Conservation (phyloP, 2,329 filamentous ascomycete species). For the Fusarium piperis region DNA sequence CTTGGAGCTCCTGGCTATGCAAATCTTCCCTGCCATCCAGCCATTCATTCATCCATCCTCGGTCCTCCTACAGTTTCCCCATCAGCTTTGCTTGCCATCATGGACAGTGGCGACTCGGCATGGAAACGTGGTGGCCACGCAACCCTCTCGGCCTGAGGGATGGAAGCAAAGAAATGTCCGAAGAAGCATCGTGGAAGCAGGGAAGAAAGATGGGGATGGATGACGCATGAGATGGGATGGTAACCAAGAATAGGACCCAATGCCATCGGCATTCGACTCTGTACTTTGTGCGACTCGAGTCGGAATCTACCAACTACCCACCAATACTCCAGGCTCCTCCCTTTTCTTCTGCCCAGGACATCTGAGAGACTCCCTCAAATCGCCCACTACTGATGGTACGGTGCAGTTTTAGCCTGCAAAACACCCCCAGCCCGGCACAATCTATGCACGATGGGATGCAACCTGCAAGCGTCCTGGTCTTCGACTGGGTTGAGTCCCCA, state of each 20-base stretch:
- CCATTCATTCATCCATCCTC: slow-evolving; percentile 1
- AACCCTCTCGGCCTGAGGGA: slow-evolving; percentile 12
- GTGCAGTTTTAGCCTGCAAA: slow-evolving; percentile 4
- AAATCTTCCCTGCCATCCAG: background rate
- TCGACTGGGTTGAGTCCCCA: slow-evolving; percentile 12
- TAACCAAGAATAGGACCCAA: slow-evolving; percentile 28
- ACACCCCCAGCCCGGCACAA: slow-evolving; percentile 4
- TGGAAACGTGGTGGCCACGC: slow-evolving; percentile 17
- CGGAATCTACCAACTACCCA: background rate
- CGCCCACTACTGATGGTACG: background rate
- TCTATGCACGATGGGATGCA: slow-evolving; percentile 14
- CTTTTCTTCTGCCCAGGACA: background rate
- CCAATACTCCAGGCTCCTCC: background rate
- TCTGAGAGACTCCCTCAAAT: background rate
- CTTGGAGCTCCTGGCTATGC: background rate
- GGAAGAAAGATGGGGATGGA: slow-evolving; percentile 5
- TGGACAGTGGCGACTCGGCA: slow-evolving; percentile 22
- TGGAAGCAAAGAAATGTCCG: slow-evolving; percentile 20
- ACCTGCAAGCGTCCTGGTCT: slow-evolving; percentile 22
- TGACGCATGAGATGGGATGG: slow-evolving; percentile 24
- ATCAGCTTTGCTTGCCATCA: slow-evolving; percentile 14
- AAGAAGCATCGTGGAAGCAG: slow-evolving; percentile 26
- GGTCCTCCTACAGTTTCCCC: background rate
- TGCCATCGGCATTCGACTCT: background rate
- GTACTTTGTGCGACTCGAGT: background rate